These are phyloP conservation scores for Naumovozyma baii DNA, from an alignment of 805 yeast species.

Conservation along the genomic window DNA sequence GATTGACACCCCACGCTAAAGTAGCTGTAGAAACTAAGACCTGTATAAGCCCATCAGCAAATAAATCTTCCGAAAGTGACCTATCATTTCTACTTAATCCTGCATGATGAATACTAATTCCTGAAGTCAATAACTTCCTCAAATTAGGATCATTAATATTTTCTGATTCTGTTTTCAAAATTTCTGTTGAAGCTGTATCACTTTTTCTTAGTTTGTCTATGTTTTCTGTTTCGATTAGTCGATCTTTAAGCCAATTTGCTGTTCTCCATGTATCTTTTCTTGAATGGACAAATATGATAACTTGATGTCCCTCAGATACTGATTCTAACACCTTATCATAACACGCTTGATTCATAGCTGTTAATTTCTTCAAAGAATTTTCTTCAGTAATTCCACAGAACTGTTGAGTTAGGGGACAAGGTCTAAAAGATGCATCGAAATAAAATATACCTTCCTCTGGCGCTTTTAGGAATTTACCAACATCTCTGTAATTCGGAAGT, in stretches of 20 bases:
- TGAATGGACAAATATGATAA: constrained; percentile 87
- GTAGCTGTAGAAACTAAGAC: constrained; percentile 87
- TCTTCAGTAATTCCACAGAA: constrained; percentile 82
- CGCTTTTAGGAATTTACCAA: constrained; percentile 70
- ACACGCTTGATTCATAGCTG: constrained; percentile 86
- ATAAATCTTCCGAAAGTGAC: constrained; percentile 69
- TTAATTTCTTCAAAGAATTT: constrained; percentile 63
- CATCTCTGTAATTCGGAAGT: constrained; percentile 79
- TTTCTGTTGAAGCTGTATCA: constrained; percentile 48
- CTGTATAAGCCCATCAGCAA: constrained; percentile 79
- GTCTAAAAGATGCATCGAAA: constrained; percentile 77
- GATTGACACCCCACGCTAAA: constrained; percentile 93
- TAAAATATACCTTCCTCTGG: constrained; percentile 56
- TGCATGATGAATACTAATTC: constrained; percentile 89
- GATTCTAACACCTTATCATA: constrained; percentile 67
- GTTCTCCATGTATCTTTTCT: constrained; percentile 84
- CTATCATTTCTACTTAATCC: constrained; percentile 70
- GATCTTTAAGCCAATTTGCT: constrained; percentile 62
- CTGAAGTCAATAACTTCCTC: constrained; percentile 51
- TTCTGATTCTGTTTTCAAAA: constrained; percentile 55
- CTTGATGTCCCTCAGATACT: constrained; percentile 56
- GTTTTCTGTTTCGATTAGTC: constrained; percentile 47
- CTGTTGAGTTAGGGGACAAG: constrained; percentile 85
- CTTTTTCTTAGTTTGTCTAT: constrained; percentile 36
- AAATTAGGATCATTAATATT: constrained; percentile 44